Percentiles rank a stretch among this genome's conserved stretches.
phyloP scores from a whole-genome alignment of 257 asterid species.

The Nicotiana attenuata region DNA sequence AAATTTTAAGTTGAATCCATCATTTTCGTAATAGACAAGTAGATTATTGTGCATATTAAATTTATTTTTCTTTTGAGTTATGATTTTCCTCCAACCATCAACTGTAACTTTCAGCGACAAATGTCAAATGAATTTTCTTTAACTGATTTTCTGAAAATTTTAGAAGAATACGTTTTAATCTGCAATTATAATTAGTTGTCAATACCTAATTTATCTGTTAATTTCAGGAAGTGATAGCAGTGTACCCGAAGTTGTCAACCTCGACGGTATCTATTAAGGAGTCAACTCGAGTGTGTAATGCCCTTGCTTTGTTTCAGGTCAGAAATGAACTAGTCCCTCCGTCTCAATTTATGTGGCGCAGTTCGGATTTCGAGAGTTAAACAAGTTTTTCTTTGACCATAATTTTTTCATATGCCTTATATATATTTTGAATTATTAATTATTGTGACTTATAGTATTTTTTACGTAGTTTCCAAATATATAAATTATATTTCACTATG shows the following conservation, averaged over 20 bases:
- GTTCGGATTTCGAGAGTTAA: no score
- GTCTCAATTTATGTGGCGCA: no score
- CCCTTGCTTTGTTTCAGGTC: conserved; percentile 21
- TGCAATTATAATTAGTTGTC: neutral
- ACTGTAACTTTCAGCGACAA: neutral
- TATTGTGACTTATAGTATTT: no score
- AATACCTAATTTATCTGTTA: neutral
- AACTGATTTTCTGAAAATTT: neutral
- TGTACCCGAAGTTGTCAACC: conserved; percentile 2
- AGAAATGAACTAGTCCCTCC: no score
- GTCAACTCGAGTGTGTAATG: neutral
- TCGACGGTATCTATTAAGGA: neutral
- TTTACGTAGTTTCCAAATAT: no score
- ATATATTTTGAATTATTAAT: no score
- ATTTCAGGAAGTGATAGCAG: neutral
- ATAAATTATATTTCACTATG: no score
- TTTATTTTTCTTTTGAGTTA: no score
- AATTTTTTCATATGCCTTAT: no score
- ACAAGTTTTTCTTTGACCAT: no score
- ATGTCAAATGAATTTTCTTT: neutral
- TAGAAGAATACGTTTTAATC: neutral
- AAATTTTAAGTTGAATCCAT: neutral
- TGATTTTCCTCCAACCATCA: neutral
- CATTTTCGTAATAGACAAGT: no score
- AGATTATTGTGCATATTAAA: no score